Conservation (phyloP, 2,329 filamentous ascomycete genomes). For the Alternaria dauci region DNA sequence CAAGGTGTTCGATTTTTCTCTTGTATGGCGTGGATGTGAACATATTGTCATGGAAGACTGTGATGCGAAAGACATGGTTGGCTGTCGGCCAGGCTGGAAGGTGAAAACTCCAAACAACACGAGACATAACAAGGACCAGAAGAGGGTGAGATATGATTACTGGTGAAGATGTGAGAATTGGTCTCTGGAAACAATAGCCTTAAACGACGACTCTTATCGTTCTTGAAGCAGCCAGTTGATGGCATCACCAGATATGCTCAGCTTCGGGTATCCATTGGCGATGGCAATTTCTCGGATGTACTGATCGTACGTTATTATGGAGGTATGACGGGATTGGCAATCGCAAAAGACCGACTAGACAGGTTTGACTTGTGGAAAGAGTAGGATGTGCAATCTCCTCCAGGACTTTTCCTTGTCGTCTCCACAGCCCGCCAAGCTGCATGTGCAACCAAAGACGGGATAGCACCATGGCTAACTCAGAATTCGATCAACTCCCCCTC, state of each 20-base stretch:
- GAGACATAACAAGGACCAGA: background rate
- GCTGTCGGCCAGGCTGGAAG: background rate
- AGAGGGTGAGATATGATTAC: background rate
- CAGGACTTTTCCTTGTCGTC: background rate
- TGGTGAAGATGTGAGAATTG: background rate
- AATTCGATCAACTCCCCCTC: background rate
- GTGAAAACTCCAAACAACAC: background rate
- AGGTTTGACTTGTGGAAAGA: background rate
- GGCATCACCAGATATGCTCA: background rate
- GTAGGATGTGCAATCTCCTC: background rate
- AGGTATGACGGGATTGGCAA: background rate
- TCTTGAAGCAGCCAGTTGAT: background rate
- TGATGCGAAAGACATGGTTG: background rate
- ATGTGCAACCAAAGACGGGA: background rate
- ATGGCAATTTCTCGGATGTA: background rate
- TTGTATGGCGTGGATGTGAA: background rate
- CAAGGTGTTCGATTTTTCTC: too few species aligned
- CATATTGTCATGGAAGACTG: background rate
- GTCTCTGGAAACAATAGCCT: background rate
- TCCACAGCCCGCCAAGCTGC: constrained; percentile 1
- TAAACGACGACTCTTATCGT: background rate
- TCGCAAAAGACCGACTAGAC: background rate
- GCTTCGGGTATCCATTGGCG: background rate
- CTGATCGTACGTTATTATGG: background rate
- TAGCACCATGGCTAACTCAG: background rate